Percentiles rank a stretch among this genome's conserved stretches.
Evolutionary conservation across 1,284 basidiomycete genomes (phyloP).

Genomic region (Ceratobasidium papillatum): DNA sequence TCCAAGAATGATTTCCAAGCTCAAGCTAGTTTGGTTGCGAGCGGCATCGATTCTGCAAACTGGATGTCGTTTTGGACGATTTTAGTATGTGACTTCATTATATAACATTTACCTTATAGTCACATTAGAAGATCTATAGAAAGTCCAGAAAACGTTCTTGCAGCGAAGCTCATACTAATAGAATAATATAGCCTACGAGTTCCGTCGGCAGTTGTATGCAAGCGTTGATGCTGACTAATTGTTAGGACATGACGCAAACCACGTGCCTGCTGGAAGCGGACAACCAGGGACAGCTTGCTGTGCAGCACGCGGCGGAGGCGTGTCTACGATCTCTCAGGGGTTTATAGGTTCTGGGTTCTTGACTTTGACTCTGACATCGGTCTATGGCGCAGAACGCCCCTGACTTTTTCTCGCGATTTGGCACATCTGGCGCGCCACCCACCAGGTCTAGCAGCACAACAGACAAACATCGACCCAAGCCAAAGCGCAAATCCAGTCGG

Average conservation of each 20-base stretch:
- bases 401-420: conserved; percentile 34
- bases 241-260: background rate
- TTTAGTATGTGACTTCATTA: too few species aligned
- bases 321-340: background rate
- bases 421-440: background rate
- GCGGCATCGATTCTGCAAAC: too few species aligned
- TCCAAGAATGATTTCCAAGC: too few species aligned
- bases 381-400: conserved; percentile 27
- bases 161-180: too few species aligned
- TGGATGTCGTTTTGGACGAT: too few species aligned
- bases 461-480: background rate
- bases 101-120: too few species aligned
- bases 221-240: background rate
- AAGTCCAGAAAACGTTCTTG: too few species aligned
- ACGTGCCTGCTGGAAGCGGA: background rate
- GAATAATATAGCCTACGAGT: too few species aligned
- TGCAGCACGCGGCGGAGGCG: conserved; percentile 8
- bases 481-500: conserved; percentile 24
- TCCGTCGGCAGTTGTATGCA: too few species aligned
- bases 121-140: too few species aligned
- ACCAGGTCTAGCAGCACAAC: background rate
- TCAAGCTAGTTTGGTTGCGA: too few species aligned
- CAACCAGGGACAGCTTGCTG: background rate
- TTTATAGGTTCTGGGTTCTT: background rate
- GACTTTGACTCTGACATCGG: background rate